Percentiles rank a stretch among this genome's conserved stretches.
Conservation (phyloP, 371 early-diverging fungal species). For the Mortierella polycephala region DNA sequence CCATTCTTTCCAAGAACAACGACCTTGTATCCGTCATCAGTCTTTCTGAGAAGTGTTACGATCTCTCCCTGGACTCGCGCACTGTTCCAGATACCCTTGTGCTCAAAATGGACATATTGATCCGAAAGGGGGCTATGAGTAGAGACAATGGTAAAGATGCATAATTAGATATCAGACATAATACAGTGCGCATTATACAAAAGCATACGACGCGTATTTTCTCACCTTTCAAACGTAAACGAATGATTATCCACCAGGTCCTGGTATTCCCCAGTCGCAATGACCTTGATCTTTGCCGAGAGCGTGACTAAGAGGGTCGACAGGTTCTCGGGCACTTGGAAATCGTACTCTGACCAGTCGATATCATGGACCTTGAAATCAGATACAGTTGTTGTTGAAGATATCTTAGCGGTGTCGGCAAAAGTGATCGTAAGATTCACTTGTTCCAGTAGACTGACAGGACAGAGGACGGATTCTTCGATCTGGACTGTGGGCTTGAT, state of each 20-base stretch:
- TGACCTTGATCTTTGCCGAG: constrained; percentile 53
- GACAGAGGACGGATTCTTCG: constrained; percentile 32
- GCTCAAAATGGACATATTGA: constrained; percentile 12
- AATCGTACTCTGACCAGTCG: constrained; percentile 43
- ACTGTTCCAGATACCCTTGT: constrained; percentile 13
- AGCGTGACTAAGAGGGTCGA: constrained; percentile 48
- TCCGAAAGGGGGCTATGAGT: constrained; percentile 29
- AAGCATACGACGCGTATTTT: background rate
- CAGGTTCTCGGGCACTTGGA: constrained; percentile 49
- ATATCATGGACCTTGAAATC: constrained; percentile 47
- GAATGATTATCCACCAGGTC: constrained; percentile 6
- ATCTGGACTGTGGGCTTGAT: constrained; percentile 56
- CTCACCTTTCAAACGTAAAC: constrained; percentile 20
- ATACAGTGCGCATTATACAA: background rate
- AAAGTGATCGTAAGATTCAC: constrained; percentile 53
- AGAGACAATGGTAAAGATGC: background rate
- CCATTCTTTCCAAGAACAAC: constrained; percentile 64
- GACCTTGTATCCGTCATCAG: constrained; percentile 54
- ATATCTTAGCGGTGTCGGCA: constrained; percentile 41
- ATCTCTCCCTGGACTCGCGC: constrained; percentile 26
- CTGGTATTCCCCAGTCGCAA: constrained; percentile 32
- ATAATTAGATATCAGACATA: background rate
- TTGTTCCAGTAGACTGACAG: constrained; percentile 57
- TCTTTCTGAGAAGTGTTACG: constrained; percentile 42
- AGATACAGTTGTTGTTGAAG: constrained; percentile 44